These are phyloP conservation scores for Aspergillus nanangensis DNA, from an alignment of 495 filamentous ascomycete species.

Conservation along the genomic window DNA sequence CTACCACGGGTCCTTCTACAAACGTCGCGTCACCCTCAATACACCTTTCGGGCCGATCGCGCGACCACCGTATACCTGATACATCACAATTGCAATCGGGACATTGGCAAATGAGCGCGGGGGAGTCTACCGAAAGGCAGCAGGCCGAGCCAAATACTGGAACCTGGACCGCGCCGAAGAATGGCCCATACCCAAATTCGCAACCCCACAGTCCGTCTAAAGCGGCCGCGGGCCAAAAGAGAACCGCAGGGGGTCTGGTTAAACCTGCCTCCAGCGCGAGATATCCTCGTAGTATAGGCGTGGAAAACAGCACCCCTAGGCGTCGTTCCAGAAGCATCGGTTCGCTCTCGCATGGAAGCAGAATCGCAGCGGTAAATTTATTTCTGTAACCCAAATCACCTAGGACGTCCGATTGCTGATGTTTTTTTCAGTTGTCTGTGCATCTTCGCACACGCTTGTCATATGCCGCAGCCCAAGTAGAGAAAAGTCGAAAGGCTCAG, in stretches of 20 bases:
- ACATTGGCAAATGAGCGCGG: no score
- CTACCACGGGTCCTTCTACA: no score
- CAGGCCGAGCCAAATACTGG: no score
- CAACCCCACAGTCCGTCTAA: no score
- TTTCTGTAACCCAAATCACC: constrained; percentile 1
- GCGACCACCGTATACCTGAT: no score
- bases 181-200: no score
- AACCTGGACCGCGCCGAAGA: no score
- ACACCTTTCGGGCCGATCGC: no score
- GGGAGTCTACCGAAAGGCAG: no score
- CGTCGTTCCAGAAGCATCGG: constrained; percentile 67
- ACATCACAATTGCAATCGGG: no score
- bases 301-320: constrained; percentile 22
- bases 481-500: constrained; percentile 75
- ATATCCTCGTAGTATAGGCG: constrained; percentile 24
- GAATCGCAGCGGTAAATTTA: constrained; percentile 67
- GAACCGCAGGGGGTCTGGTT: constrained; percentile 61
- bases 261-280: constrained; percentile 39
- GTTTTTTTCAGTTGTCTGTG: constrained; percentile 58
- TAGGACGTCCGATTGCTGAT: constrained; percentile 18
- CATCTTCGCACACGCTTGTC: constrained; percentile 75
- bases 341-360: constrained; percentile 53
- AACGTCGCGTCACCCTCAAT: no score
- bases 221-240: no score
- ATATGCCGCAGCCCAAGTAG: constrained; percentile 86